Evolutionary conservation across 208 protist genomes (phyloP).

Genomic region (Angomonas deanei): DNA sequence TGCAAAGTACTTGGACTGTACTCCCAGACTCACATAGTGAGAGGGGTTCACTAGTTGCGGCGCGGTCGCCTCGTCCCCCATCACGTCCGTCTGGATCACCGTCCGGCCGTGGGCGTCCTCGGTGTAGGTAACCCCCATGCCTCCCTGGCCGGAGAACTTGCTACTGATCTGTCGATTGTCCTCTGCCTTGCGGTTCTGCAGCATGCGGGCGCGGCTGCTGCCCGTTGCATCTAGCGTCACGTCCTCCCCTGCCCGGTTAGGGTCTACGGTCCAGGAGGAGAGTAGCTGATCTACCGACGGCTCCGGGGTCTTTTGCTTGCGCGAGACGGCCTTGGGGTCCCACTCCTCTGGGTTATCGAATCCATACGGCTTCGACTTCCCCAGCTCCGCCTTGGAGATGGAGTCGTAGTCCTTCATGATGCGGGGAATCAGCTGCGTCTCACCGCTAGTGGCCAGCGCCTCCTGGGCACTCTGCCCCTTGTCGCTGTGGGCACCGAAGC

Average conservation of each 20-base stretch:
- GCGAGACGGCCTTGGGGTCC: conserved; percentile 26
- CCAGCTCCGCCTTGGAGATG: conserved; percentile 41
- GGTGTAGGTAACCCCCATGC: background rate
- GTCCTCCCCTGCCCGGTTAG: background rate
- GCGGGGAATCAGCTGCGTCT: conserved; percentile 53
- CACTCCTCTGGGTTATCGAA: conserved; percentile 58
- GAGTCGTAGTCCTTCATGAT: conserved; percentile 50
- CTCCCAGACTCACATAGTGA: conserved; percentile 72
- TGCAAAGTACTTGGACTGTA: conserved; percentile 81
- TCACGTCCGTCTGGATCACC: conserved; percentile 3
- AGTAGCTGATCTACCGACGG: conserved; percentile 45
- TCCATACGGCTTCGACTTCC: conserved; percentile 45
- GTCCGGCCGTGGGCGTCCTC: conserved; percentile 17
- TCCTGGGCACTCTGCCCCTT: conserved; percentile 11
- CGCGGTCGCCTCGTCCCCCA: conserved; percentile 63
- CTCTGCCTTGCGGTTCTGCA: background rate
- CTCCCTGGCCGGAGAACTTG: background rate
- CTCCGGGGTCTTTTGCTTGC: background rate
- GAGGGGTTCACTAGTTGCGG: conserved; percentile 77
- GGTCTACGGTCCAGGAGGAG: conserved; percentile 39
- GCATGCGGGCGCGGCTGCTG: background rate
- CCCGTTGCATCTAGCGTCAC: background rate
- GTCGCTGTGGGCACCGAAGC: conserved; percentile 43
- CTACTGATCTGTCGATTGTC: background rate
- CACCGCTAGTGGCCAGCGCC: conserved; percentile 10